Base-by-base conservation (phyloP, 163 green algal species). In the Chlorella variabilis region DNA sequence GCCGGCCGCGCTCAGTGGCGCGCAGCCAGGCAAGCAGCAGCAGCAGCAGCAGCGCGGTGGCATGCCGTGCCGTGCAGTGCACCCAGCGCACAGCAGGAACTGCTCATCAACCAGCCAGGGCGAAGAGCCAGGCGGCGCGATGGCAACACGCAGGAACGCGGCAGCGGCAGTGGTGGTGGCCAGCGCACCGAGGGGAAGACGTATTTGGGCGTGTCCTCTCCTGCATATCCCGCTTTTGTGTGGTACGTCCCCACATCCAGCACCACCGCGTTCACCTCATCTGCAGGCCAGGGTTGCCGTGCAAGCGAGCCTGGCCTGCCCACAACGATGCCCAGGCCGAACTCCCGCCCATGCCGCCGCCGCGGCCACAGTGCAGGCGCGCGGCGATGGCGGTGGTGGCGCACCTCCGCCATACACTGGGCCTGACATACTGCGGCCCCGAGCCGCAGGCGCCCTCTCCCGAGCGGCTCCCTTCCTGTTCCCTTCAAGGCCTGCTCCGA, bases 251-350 rank as follows among this genome's bases (percentile, higher is more conserved):
- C 96, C 3, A 98, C 34, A 84, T 99, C 96, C 5, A 99, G 6
- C 27, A 99, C 96, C 0, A 99, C 51, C 0, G 94, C 95, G 68
- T 98, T 98, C 8, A 98, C 93, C 87, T 98, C 95, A 87, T 98
- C 95, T 98, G 90, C 71, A 59, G 4, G 5, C 29, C 15, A 75
- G 59, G 17, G 4, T 2, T 61, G 58, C 21, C 45, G 42, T 15
- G 15, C 9, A 56, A 34, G 29, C 67, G 8, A 21, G 34, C 31
- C 20, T 33, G 67, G 11, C 18, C 17, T 58, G 36, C 15, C 15
- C 23, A 31, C 54, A 31, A n/a, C 5, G 5, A 45, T 29, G 13
- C 23, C n/a, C n/a, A 62, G 68, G 41, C 61, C 41, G 5, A n/a
- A 0, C 18, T 23, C 5, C 51, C 38, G 31, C 51, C 73, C 11